Evolutionary conservation across 495 filamentous ascomycete genomes (phyloP).

Genomic region (Penicillium malachiteum): DNA sequence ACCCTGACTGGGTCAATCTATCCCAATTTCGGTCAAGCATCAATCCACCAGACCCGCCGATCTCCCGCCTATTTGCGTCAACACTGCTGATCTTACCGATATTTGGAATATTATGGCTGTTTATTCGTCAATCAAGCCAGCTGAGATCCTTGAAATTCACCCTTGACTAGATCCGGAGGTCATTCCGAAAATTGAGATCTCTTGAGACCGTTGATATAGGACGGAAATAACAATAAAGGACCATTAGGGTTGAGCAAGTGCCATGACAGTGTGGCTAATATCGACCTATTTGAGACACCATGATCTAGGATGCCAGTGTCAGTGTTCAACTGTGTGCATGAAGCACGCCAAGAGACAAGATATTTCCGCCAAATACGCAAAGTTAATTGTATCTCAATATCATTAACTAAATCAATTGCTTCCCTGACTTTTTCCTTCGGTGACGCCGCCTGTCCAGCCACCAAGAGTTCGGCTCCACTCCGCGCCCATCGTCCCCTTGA

Average conservation of each 20-base stretch:
- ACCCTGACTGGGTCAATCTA: neutral
- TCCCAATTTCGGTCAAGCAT: neutral
- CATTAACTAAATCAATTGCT: neutral
- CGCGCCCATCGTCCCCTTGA: neutral
- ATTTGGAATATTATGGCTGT: neutral
- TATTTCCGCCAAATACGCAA: neutral
- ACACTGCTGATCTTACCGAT: constrained; percentile 16
- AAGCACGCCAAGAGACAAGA: neutral
- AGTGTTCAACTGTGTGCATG: no score
- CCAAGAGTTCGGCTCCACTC: neutral
- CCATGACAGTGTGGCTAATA: neutral
- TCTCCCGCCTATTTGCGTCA: constrained; percentile 28
- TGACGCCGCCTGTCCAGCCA: neutral
- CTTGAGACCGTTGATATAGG: neutral
- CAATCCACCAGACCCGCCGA: constrained; percentile 17
- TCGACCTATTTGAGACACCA: no score
- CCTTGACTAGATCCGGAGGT: neutral
- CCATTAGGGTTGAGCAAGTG: neutral
- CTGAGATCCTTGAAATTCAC: neutral
- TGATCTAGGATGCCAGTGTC: no score
- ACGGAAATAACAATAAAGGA: neutral
- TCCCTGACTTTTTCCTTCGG: neutral
- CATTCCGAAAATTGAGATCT: neutral
- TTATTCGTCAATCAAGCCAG: neutral
- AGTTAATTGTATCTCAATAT: neutral